phyloP scores from a whole-genome alignment of 2,329 filamentous ascomycete genomes.

The Colletotrichum incanum region DNA sequence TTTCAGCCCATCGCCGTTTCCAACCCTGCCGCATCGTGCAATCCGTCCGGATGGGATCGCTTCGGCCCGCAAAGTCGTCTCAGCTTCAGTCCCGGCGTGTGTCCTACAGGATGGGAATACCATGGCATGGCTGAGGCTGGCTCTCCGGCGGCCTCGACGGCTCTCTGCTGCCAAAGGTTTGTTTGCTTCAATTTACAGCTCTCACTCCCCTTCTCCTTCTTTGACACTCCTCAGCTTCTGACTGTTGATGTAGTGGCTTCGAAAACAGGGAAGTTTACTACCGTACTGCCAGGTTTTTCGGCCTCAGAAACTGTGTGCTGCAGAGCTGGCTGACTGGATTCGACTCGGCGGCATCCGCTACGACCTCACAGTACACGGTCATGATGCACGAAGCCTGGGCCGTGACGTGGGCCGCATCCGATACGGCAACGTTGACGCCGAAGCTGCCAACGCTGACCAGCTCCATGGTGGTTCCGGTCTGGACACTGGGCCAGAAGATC shows the following conservation, averaged over 20 bases:
- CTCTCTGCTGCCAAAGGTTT: constrained; percentile 30
- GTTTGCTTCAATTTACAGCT: background rate
- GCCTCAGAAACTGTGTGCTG: background rate
- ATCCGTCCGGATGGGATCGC: constrained; percentile 20
- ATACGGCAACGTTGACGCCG: constrained; percentile 30
- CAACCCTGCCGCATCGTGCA: constrained; percentile 15
- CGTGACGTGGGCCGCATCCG: constrained; percentile 26
- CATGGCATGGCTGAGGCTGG: constrained; percentile 8
- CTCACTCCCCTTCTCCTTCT: background rate
- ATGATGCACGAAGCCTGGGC: constrained; percentile 24
- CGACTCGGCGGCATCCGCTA: background rate
- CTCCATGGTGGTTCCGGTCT: constrained; percentile 14
- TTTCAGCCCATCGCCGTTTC: background rate
- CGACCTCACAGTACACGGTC: background rate
- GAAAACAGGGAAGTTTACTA: background rate
- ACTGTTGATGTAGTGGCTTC: constrained; percentile 1
- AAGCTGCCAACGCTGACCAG: constrained; percentile 32
- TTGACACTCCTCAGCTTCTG: background rate
- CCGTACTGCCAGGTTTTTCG: background rate
- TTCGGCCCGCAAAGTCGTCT: background rate
- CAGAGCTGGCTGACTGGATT: background rate
- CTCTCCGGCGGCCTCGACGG: constrained; percentile 12
- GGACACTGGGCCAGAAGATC: constrained; percentile 36
- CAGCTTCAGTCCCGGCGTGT: constrained; percentile 31
- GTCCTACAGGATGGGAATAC: constrained; percentile 33